Evolutionary conservation across 2,329 filamentous ascomycete species (phyloP).

Genomic region (Neofusicoccum sp.): DNA sequence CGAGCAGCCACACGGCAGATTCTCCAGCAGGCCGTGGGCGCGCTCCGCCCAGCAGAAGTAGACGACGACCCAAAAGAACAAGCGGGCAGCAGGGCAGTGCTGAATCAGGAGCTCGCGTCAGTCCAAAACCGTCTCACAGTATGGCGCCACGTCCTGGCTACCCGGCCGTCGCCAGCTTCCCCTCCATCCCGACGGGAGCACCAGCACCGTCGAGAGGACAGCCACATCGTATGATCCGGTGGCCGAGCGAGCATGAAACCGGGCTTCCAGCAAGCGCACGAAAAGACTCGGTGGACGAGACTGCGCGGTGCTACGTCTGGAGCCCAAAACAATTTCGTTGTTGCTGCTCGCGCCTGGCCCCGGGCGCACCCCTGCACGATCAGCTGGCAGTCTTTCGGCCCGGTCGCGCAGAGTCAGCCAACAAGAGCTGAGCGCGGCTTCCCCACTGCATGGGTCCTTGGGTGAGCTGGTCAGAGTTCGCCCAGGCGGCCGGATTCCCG

Average conservation of each 20-base stretch:
- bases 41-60: background rate
- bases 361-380: constrained; percentile 12
- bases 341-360: constrained; percentile 3
- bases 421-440: constrained; percentile 12
- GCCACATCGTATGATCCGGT: constrained; percentile 3
- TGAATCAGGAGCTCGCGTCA: constrained; percentile 14
- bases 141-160: constrained; percentile 3
- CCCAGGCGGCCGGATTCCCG: constrained; percentile 8
- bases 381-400: constrained; percentile 13
- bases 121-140: constrained; percentile 6
- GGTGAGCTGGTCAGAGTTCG: constrained; percentile 16
- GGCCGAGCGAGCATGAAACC: background rate
- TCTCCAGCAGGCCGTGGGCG: background rate
- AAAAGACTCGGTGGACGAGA: background rate
- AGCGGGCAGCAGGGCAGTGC: background rate
- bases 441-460: constrained; percentile 10
- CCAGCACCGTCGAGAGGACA: background rate
- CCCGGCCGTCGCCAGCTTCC: background rate
- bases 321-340: constrained; percentile 3
- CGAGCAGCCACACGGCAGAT: constrained; percentile 5
- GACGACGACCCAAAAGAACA: background rate
- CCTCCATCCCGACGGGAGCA: constrained; percentile 1
- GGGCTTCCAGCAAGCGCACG: no score
- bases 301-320: background rate
- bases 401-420: constrained; percentile 10